phyloP scores from a whole-genome alignment of 2,329 filamentous ascomycete genomes.

The Diaporthe destruens region DNA sequence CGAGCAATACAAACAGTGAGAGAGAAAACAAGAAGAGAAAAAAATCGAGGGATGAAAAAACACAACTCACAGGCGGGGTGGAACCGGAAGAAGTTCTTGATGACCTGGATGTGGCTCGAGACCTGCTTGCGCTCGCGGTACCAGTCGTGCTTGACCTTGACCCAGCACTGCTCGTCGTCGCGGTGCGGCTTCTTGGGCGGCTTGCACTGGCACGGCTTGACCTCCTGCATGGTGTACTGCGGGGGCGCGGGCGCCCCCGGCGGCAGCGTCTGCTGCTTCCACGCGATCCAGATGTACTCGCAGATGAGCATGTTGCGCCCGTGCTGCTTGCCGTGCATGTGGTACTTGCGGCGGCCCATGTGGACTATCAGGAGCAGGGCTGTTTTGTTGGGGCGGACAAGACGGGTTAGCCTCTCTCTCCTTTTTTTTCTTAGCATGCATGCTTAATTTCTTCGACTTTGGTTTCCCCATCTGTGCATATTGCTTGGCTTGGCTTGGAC shows the following conservation, averaged over 20 bases:
- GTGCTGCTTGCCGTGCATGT: constrained; percentile 72
- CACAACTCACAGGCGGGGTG: constrained; percentile 72
- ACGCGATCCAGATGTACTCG: constrained; percentile 73
- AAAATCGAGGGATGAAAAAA: too few relatives aligned
- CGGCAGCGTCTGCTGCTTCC: constrained; percentile 57
- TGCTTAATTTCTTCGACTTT: not conserved
- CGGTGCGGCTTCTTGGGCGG: constrained; percentile 45
- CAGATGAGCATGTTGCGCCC: constrained; percentile 79
- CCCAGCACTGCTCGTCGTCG: constrained; percentile 50
- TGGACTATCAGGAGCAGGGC: constrained; percentile 74
- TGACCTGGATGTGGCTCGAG: constrained; percentile 78
- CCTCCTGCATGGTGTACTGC: constrained; percentile 60
- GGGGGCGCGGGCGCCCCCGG: constrained; percentile 53
- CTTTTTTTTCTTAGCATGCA: not conserved
- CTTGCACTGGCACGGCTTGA: constrained; percentile 45
- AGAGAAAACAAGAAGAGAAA: too few relatives aligned
- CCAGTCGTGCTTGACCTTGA: constrained; percentile 41
- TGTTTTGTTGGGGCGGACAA: constrained; percentile 47
- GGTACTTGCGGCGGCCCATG: constrained; percentile 76
- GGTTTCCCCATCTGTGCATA: too few relatives aligned
- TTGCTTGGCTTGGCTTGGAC: not conserved
- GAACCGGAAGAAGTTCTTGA: constrained; percentile 75
- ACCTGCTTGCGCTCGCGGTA: constrained; percentile 70
- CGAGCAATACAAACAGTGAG: not conserved
- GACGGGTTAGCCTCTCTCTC: not conserved